Evolutionary conservation across 2,329 filamentous ascomycete species (phyloP).

Genomic region (Xenosphaeropsis pyriputrescens): DNA sequence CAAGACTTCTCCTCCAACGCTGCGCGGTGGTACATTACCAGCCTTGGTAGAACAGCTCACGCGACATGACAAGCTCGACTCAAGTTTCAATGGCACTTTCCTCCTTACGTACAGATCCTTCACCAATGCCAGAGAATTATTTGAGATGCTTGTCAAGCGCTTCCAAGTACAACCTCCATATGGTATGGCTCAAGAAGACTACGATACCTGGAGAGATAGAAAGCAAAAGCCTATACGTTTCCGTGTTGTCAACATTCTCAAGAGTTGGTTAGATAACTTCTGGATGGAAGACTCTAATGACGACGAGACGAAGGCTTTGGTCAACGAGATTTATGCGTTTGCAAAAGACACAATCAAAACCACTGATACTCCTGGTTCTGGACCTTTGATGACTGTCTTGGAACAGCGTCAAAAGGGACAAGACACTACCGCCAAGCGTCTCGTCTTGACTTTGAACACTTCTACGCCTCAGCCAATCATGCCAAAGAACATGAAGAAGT

Average conservation of each 20-base stretch:
- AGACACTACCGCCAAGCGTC: slow-evolving; percentile 69
- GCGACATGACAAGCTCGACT: slow-evolving; percentile 87
- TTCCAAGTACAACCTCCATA: slow-evolving; percentile 88
- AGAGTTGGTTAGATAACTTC: slow-evolving; percentile 96
- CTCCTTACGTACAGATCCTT: slow-evolving; percentile 94
- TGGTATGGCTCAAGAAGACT: slow-evolving; percentile 60
- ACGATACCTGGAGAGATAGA: slow-evolving; percentile 76
- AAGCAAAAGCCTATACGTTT: slow-evolving; percentile 96
- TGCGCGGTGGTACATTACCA: slow-evolving; percentile 80
- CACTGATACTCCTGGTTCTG: slow-evolving; percentile 81
- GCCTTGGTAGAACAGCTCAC: slow-evolving; percentile 92
- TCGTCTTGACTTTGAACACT: slow-evolving; percentile 75
- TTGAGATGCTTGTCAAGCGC: slow-evolving; percentile 80
- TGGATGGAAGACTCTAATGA: slow-evolving; percentile 96
- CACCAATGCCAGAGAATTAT: slow-evolving; percentile 77
- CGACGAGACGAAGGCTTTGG: slow-evolving; percentile 59
- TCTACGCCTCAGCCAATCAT: slow-evolving; percentile 79
- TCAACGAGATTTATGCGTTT: slow-evolving; percentile 81
- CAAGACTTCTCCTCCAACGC: slow-evolving; percentile 58
- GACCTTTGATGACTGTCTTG: slow-evolving; percentile 69
- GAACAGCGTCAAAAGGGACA: slow-evolving; percentile 82
- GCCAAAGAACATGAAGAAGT: slow-evolving; percentile 98
- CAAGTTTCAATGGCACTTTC: slow-evolving; percentile 95
- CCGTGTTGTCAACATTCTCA: slow-evolving; percentile 91
- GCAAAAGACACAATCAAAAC: slow-evolving; percentile 85